Percentiles rank a stretch among this genome's conserved stretches.
phyloP scores from a whole-genome alignment of 805 yeast genomes.

The Candida ovalis region DNA sequence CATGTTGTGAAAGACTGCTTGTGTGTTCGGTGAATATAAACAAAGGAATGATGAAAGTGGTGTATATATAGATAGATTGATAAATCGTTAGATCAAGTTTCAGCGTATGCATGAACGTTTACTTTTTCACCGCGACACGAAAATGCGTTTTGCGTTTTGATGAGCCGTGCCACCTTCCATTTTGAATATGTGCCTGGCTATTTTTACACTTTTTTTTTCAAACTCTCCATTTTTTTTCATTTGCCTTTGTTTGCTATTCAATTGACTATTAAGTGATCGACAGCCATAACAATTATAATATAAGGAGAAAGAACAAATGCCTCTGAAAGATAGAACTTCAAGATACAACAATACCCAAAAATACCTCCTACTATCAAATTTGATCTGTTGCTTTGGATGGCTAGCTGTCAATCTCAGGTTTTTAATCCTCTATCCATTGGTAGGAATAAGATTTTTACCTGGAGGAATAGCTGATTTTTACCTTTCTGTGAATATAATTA shows the following conservation, averaged over 20 bases:
- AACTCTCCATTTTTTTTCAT: not conserved
- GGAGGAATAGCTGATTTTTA: constrained; percentile 72
- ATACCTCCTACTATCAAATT: constrained; percentile 19
- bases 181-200: no score
- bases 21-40: not conserved
- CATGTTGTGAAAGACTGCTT: no score
- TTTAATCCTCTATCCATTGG: constrained; percentile 53
- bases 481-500: constrained; percentile 12
- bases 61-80: not conserved
- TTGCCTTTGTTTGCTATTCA: no score
- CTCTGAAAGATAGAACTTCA: constrained; percentile 5
- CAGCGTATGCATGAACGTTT: no score
- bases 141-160: no score
- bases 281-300: no score
- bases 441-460: constrained; percentile 61
- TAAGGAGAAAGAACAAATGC: not conserved
- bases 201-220: not conserved
- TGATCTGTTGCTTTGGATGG: constrained; percentile 42
- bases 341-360: constrained; percentile 23
- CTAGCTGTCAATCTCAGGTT: constrained; percentile 46
- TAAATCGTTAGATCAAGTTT: not conserved
- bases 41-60: not conserved
- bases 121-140: no score
- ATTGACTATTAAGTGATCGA: no score
- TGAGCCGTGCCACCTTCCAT: no score